Evolutionary conservation across 805 yeast genomes (phyloP), one percentile per base, ranked within the genome.

Genomic region (Barnettozyma californica): DNA sequence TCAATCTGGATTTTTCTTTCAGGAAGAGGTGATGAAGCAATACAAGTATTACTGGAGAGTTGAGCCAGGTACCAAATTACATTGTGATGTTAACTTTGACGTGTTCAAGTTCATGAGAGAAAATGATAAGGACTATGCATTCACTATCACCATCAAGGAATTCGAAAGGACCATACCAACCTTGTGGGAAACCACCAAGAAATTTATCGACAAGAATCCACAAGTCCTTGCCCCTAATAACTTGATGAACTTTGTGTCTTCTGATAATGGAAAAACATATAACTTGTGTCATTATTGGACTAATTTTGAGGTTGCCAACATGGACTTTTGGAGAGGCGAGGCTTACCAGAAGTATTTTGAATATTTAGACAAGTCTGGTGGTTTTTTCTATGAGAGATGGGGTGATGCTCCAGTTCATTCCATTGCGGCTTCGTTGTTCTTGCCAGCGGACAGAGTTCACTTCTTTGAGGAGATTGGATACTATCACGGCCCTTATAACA

Each of bases 321-420:
- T 86, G 62, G 83, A 81, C 44, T 78, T 86, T 53, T 84, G 83
- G 79, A 71, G 89, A 55, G 70, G 79, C 0, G 65, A 73, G 36
- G 71, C 75, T 13, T 86, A 84, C 66, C 70, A 73, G 40, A 70
- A 74, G 11, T 85, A 77, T 66, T 86, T 86, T 62, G 70, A 84
- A 16, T 69, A 69, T 61, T 69, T 87, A 43, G 95, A 87, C 61
- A 52, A 65, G 44, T 64, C 77, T 2, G 95, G 95, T 49, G 95
- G 95, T 1, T 87, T 87, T 64, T 87, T 79, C 65, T 85, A 86
- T 62, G 94, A 88, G 67, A 74, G 96, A 55, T 88, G 96, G 95
- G 96, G 96, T 25, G 96, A 88, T 67, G 96, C 95, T 0, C 96
- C 96, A 33, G 84, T 88, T 44, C 96, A 88, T 67, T 85, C 95